Evolutionary conservation across 495 filamentous ascomycete species (phyloP), one percentile per base, ranked within the genome.

Genomic region (Hypoxylon perforatum): DNA sequence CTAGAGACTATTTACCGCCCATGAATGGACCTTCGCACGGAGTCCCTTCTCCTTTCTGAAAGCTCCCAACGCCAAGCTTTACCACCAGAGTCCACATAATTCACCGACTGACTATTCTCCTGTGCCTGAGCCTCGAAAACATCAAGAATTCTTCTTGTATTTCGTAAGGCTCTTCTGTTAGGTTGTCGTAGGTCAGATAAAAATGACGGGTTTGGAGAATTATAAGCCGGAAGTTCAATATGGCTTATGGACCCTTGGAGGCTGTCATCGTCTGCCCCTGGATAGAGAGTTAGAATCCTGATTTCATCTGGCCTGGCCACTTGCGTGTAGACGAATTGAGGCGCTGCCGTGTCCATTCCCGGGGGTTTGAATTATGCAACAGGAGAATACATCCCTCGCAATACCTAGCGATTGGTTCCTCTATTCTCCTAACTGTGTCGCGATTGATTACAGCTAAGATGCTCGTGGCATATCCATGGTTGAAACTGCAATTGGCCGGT

Each of bases 171-270:
- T 47, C 22, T 46, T 39, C 28, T 25, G 4, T 53, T 45, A 15
- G 22, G 57, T 28, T 52, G 48, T 14, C 17, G 23, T 14, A 18
- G n/a, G 18, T 53, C 39, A 2, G n/a, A 11, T 14, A 48, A 22
- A 23, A 53, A 46, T 9, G 57, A 61, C n/a, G 30, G 4, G 5
- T 22, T 47, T 25, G 28, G 39, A n/a, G 57, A 53, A 10, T 23
- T 42, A 15, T 51, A 19, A 0, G 47, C 15, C 9, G 57, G 48
- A 4, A 61, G 57, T 36, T 28, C 36, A 18, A 53, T 47, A 18
- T 61, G 57, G 3, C n/a, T 53, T 11, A 61, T 61, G 9, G 48
- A 61, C 22, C 58, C 58, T 22, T 61, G 41, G 0, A 61, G 58
- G 10, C 11, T 7, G 4, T 61, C 12, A 15, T 2, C 17, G 8